These are phyloP conservation scores for Irpex sp. DNA, from an alignment of 1,284 basidiomycete genomes.

Conservation along the genomic window DNA sequence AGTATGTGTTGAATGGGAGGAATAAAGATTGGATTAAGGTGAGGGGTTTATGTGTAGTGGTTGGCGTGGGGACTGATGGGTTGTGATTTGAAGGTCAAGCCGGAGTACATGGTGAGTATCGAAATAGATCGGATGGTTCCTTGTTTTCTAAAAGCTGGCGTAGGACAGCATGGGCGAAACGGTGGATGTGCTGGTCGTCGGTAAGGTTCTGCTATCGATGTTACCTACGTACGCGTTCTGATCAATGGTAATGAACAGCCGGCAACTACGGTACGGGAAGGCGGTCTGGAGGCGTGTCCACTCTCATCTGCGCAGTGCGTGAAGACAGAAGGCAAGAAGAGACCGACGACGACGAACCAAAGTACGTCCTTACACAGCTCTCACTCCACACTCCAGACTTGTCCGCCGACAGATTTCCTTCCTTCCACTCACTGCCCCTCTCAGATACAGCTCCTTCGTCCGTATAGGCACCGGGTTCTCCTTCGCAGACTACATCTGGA, in stretches of 20 bases:
- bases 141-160: background rate
- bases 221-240: background rate
- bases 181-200: conserved; percentile 85
- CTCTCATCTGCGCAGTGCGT: conserved; percentile 71
- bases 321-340: conserved; percentile 59
- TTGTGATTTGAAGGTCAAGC: conserved; percentile 60
- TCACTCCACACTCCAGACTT: too few species aligned
- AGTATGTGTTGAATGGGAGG: conserved; percentile 82
- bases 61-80: conserved; percentile 4
- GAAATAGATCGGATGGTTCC: background rate
- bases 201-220: conserved; percentile 34
- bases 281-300: conserved; percentile 78
- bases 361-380: conserved; percentile 35
- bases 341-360: conserved; percentile 56
- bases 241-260: conserved; percentile 32
- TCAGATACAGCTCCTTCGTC: conserved; percentile 76
- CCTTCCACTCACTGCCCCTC: background rate
- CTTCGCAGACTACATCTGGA: conserved; percentile 81
- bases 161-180: conserved; percentile 89
- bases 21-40: conserved; percentile 92
- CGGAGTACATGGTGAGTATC: conserved; percentile 81
- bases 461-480: conserved; percentile 86
- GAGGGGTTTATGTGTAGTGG: background rate
- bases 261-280: conserved; percentile 73
- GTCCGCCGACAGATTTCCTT: too few species aligned